phyloP scores from a whole-genome alignment of 306 rosid species.

The Ceratonia siliqua region DNA sequence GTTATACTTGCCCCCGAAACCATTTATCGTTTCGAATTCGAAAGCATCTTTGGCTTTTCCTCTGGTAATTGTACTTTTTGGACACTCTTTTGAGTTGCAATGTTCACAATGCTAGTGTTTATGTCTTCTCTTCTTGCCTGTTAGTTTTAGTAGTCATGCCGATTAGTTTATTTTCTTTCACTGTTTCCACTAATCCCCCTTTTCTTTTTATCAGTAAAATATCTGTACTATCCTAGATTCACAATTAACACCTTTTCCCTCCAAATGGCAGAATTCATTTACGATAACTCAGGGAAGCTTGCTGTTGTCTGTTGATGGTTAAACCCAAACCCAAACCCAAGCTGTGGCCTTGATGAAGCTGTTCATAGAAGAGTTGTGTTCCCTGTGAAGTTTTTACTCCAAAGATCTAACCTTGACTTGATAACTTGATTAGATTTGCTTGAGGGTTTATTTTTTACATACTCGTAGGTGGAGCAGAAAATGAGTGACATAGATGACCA shows the following conservation, averaged over 20 bases:
- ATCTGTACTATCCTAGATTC: background rate
- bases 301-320: slow-evolving; percentile 28
- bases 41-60: too few relatives aligned
- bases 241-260: background rate
- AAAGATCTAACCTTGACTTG: slow-evolving; percentile 18
- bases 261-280: background rate
- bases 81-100: background rate
- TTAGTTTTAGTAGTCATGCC: background rate
- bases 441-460: slow-evolving; percentile 18
- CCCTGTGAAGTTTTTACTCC: background rate
- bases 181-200: background rate
- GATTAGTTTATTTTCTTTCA: background rate
- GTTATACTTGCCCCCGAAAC: too few relatives aligned
- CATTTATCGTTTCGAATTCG: too few relatives aligned
- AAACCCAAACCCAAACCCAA: background rate
- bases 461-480: slow-evolving; percentile 36
- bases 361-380: slow-evolving; percentile 12
- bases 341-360: background rate
- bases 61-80: too few relatives aligned
- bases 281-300: background rate
- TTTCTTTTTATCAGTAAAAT: background rate
- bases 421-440: slow-evolving; percentile 11
- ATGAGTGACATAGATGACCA: slow-evolving; percentile 41
- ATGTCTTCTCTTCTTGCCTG: background rate
- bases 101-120: background rate